Conservation (phyloP, 2,329 filamentous ascomycete species). For the Chrysosporium keratinophilum region DNA sequence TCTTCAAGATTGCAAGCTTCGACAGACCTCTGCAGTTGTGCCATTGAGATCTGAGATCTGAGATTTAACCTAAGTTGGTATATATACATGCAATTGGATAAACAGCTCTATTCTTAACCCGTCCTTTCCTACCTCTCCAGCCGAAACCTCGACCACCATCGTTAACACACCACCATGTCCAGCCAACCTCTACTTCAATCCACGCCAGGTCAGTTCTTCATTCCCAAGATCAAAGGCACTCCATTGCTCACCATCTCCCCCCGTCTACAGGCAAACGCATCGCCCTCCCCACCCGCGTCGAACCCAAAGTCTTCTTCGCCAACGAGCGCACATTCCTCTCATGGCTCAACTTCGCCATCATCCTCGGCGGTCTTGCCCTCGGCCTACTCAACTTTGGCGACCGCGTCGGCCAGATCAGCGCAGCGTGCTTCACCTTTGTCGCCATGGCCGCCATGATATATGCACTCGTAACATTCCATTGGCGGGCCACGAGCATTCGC, state of each 20-base stretch:
- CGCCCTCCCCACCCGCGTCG: conserved; percentile 91
- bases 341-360: conserved; percentile 99
- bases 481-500: conserved; percentile 87
- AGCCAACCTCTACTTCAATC: conserved; percentile 93
- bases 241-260: conserved; percentile 10
- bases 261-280: conserved; percentile 81
- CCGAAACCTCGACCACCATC: too few relatives aligned
- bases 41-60: too few relatives aligned
- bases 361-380: conserved; percentile 90
- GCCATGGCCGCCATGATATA: conserved; percentile 95
- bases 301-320: conserved; percentile 99
- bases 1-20: too few relatives aligned
- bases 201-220: conserved; percentile 58
- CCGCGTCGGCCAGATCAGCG: conserved; percentile 82
- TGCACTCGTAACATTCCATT: conserved; percentile 89
- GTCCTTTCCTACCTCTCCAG: background rate
- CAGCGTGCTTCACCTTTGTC: conserved; percentile 85
- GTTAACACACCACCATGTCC: conserved; percentile 55
- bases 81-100: background rate
- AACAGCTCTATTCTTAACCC: background rate
- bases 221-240: background rate
- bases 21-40: too few relatives aligned
- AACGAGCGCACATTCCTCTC: conserved; percentile 98
- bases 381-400: conserved; percentile 98
- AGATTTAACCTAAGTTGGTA: too few relatives aligned